Evolutionary conservation across 2,329 filamentous ascomycete genomes (phyloP).

Genomic region (Setomelanomma holmii): DNA sequence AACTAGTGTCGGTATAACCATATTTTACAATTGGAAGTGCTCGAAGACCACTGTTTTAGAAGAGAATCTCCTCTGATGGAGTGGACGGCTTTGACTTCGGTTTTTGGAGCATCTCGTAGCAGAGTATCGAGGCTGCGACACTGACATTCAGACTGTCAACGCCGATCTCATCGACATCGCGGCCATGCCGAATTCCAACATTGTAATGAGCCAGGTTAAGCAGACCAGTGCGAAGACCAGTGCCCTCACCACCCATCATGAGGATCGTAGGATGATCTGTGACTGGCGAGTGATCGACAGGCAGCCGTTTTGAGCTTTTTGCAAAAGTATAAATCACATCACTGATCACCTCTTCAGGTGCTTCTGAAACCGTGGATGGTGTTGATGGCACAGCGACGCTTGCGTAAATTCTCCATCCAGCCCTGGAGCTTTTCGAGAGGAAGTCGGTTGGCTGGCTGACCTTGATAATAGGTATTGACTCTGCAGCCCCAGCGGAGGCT

Average conservation of each 20-base stretch:
- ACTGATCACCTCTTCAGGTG: slow-evolving; percentile 27
- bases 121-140: slow-evolving; percentile 81
- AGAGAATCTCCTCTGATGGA: slow-evolving; percentile 25
- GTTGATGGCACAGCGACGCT: slow-evolving; percentile 58
- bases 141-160: slow-evolving; percentile 95
- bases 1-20: no score
- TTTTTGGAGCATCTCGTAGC: slow-evolving; percentile 68
- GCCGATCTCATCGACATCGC: slow-evolving; percentile 56
- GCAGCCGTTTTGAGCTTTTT: slow-evolving; percentile 25
- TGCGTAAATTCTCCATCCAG: slow-evolving; percentile 85
- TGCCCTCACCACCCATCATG: slow-evolving; percentile 63
- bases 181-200: slow-evolving; percentile 66
- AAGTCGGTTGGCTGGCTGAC: slow-evolving; percentile 74
- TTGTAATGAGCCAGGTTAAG: slow-evolving; percentile 67
- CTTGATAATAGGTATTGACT: slow-evolving; percentile 76
- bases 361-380: slow-evolving; percentile 1
- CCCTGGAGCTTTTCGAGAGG: slow-evolving; percentile 68
- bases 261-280: slow-evolving; percentile 71
- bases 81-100: slow-evolving; percentile 22
- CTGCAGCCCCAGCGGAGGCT: slow-evolving; percentile 85
- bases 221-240: slow-evolving; percentile 35
- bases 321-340: slow-evolving; percentile 35
- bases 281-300: slow-evolving; percentile 36
- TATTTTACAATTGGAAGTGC: no score
- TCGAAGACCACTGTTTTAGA: slow-evolving; percentile 19